Conservation (phyloP, 2,329 filamentous ascomycete genomes). For the Dryadomyces quercivorus region DNA sequence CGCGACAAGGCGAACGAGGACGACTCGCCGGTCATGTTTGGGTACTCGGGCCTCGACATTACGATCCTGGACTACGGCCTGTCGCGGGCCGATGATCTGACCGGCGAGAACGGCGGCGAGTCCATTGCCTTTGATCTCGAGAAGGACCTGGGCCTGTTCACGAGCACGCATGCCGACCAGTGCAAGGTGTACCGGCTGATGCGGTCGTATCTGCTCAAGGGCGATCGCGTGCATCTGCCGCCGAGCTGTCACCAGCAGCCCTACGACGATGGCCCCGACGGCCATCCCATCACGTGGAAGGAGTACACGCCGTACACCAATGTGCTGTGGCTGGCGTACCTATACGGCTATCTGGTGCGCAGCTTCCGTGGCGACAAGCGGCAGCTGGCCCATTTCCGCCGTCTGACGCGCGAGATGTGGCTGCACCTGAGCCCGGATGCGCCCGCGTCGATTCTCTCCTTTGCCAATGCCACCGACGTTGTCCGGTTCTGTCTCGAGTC, state of each 20-base stretch:
- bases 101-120: conserved; percentile 21
- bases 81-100: conserved; percentile 35
- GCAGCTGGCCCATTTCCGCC: conserved; percentile 32
- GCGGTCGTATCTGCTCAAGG: conserved; percentile 43
- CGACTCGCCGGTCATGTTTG: conserved; percentile 30
- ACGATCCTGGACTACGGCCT: conserved; percentile 55
- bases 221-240: conserved; percentile 36
- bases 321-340: conserved; percentile 51
- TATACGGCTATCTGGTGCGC: conserved; percentile 39
- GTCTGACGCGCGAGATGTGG: conserved; percentile 40
- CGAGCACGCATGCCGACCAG: conserved; percentile 45
- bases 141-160: conserved; percentile 46
- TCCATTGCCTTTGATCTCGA: conserved; percentile 46
- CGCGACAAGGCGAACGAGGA: conserved; percentile 17
- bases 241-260: conserved; percentile 32
- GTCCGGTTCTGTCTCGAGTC: conserved; percentile 45
- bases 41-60: conserved; percentile 48
- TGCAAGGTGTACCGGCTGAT: conserved; percentile 51
- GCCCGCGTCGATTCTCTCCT: conserved; percentile 32
- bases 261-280: conserved; percentile 32
- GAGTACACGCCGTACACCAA: conserved; percentile 49
- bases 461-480: conserved; percentile 42
- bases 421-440: conserved; percentile 39
- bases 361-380: conserved; percentile 35
- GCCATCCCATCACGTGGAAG: conserved; percentile 39